Percentiles rank a stretch among this genome's conserved stretches.
Conservation (phyloP, 345 rosid genomes). For the Eucalyptus albens region DNA sequence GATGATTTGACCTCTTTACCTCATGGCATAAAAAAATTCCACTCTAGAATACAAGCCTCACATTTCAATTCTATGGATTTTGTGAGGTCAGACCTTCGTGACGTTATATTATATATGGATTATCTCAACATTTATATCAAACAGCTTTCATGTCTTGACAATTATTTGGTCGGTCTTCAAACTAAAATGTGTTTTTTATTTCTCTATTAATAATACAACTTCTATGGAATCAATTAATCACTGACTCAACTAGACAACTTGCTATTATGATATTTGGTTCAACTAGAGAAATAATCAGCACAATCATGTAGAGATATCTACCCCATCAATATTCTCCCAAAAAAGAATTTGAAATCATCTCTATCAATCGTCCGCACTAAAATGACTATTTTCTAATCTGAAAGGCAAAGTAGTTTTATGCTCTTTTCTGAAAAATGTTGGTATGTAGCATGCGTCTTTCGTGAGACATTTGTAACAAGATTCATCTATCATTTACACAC, state of each 20-base stretch:
- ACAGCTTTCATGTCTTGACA: not conserved
- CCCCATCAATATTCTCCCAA: not conserved
- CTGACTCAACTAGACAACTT: rapidly evolving
- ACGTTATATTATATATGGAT: rapidly evolving
- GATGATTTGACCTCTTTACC: not conserved
- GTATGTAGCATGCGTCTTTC: not conserved
- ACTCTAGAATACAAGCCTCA: not conserved
- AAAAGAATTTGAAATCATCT: not conserved
- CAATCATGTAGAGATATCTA: not conserved
- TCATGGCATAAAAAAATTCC: not conserved
- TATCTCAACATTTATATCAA: too few species aligned
- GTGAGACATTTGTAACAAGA: not conserved
- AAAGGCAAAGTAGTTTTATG: not conserved
- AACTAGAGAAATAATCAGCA: not conserved
- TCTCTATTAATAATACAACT: not conserved
- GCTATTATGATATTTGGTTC: not conserved
- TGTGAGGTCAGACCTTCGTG: rapidly evolving
- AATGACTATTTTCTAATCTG: not conserved
- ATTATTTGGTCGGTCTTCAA: not conserved
- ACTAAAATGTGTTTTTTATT: not conserved
- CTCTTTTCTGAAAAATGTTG: not conserved
- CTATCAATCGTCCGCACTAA: not conserved
- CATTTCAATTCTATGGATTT: not conserved
- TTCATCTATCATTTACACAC: not conserved
- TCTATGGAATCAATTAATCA: not conserved